These are phyloP conservation scores for Sporothrix brunneoviolacea DNA, from an alignment of 2,329 filamentous ascomycete genomes.

Conservation along the genomic window DNA sequence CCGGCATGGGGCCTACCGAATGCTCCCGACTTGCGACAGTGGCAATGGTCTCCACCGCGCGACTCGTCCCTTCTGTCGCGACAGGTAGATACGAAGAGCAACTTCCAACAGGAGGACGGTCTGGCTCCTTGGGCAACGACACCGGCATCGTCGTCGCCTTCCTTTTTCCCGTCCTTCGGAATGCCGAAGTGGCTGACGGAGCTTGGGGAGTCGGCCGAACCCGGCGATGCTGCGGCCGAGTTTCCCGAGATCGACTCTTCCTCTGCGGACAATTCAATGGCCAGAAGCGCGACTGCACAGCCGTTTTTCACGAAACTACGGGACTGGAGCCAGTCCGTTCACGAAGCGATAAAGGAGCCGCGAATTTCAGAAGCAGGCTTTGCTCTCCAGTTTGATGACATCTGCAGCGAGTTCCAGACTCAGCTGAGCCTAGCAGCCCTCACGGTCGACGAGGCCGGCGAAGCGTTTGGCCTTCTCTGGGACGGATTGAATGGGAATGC, in stretches of 20 bases:
- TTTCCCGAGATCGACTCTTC: background rate
- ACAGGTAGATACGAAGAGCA: too few relatives aligned
- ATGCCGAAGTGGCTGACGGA: slow-evolving; percentile 16
- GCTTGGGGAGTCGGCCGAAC: background rate
- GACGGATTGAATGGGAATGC: background rate
- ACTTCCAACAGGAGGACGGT: too few relatives aligned
- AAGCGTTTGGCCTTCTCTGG: slow-evolving; percentile 8
- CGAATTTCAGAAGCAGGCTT: background rate
- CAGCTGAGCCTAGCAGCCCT: slow-evolving; percentile 16
- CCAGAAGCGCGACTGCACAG: slow-evolving; percentile 2
- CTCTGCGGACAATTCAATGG: background rate
- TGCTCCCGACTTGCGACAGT: slow-evolving; percentile 38
- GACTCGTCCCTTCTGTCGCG: background rate
- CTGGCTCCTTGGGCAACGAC: too few relatives aligned
- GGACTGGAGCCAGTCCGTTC: slow-evolving; percentile 1
- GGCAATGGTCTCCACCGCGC: slow-evolving; percentile 47
- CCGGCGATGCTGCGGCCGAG: too few relatives aligned
- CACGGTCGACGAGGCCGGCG: slow-evolving; percentile 11
- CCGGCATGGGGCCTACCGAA: slow-evolving; percentile 43
- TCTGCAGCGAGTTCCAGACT: slow-evolving; percentile 14
- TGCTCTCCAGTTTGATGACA: background rate
- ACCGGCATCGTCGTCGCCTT: background rate
- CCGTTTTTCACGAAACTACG: slow-evolving; percentile 11
- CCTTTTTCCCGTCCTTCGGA: background rate
- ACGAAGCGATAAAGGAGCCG: too few relatives aligned